These are phyloP conservation scores for Leptomonas pyrrhocoris DNA, from an alignment of 208 protist species.

Conservation along the genomic window DNA sequence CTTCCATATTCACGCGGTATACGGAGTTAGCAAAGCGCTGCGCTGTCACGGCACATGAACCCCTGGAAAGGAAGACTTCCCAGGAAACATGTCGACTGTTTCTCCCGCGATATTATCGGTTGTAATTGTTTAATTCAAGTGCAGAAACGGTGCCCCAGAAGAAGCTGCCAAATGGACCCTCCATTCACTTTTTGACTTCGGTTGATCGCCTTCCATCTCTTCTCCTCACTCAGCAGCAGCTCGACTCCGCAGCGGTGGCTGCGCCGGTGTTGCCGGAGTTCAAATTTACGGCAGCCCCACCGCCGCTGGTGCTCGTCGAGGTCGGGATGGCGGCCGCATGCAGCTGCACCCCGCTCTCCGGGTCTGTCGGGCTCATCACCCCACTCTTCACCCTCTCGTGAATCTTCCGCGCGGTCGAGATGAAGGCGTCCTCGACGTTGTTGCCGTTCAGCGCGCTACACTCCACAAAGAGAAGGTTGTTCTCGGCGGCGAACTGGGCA, in stretches of 20 bases:
- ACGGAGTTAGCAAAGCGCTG: no score
- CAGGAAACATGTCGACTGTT: no score
- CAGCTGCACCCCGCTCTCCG: constrained; percentile 83
- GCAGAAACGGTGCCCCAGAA: no score
- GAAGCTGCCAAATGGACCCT: no score
- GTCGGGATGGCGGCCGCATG: constrained; percentile 54
- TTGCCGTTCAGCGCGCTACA: constrained; percentile 93
- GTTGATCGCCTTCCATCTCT: background rate
- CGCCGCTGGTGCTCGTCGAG: constrained; percentile 20
- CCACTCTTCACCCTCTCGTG: constrained; percentile 95
- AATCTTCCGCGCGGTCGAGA: constrained; percentile 92
- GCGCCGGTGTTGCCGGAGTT: constrained; percentile 6
- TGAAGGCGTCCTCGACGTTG: constrained; percentile 95
- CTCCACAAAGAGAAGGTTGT: constrained; percentile 96
- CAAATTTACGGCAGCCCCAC: constrained; percentile 9
- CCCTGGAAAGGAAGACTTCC: no score
- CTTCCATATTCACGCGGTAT: no score
- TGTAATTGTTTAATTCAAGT: no score
- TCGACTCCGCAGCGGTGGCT: constrained; percentile 16
- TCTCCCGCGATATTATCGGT: no score
- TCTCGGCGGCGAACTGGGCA: constrained; percentile 94
- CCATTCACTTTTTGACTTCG: constrained; percentile 14
- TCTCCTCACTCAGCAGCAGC: constrained; percentile 12
- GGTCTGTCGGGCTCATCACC: constrained; percentile 82
- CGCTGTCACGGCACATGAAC: no score